Evolutionary conservation across 495 filamentous ascomycete genomes (phyloP).

Genomic region (Penicillium manginii): DNA sequence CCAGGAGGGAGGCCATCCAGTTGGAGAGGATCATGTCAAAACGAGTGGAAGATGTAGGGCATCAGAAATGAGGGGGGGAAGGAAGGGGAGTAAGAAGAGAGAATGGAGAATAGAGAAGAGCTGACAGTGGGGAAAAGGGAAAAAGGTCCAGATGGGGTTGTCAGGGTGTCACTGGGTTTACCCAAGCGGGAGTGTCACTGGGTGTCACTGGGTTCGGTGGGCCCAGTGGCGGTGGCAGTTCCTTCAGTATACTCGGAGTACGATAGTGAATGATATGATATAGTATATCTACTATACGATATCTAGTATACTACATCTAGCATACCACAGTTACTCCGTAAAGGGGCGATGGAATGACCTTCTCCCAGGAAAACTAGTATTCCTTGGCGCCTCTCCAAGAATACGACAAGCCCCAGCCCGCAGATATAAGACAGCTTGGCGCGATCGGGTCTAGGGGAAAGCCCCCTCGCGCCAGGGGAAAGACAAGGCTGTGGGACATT

Average conservation of each 20-base stretch:
- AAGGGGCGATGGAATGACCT: no score
- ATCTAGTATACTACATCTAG: no score
- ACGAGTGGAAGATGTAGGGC: constrained; percentile 19
- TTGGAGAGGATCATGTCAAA: constrained; percentile 30
- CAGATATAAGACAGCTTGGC: constrained; percentile 6
- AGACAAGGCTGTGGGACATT: constrained; percentile 5
- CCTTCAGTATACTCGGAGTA: no score
- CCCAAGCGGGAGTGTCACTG: constrained; percentile 7
- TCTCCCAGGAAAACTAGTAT: no score
- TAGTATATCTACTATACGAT: no score
- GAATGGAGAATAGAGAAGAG: not conserved
- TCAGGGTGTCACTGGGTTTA: not conserved
- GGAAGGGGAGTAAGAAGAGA: constrained; percentile 11
- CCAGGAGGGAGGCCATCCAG: constrained; percentile 31
- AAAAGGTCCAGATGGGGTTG: not conserved
- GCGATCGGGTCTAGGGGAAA: not conserved
- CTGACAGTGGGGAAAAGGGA: not conserved
- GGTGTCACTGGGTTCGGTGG: not conserved
- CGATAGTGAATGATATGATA: no score
- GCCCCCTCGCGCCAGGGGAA: constrained; percentile 7
- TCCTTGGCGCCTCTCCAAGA: not conserved
- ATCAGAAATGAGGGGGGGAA: constrained; percentile 12
- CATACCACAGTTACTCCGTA: not conserved
- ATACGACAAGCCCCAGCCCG: not conserved
- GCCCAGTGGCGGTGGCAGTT: not conserved